A percentile compares a stretch with the other conserved stretches of the same genome.
These are phyloP conservation scores for Neurospora hispaniola DNA, from an alignment of 495 filamentous ascomycete genomes.

Conservation along the genomic window DNA sequence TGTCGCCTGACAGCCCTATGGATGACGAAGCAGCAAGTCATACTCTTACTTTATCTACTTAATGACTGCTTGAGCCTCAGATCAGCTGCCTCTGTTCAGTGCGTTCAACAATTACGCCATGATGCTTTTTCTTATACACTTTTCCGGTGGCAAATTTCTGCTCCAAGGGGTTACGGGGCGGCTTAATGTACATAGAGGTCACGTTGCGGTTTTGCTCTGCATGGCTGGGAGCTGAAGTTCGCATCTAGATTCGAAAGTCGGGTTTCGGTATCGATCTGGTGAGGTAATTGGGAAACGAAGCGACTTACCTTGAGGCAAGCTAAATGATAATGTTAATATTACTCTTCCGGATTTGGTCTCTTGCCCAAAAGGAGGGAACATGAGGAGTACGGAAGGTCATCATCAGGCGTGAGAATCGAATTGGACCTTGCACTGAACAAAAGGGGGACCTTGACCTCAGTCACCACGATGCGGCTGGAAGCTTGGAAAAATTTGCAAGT, in stretches of 20 bases:
- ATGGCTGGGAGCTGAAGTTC: slow-evolving; percentile 43
- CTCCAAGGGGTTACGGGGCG: slow-evolving; percentile 22
- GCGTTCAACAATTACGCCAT: slow-evolving; percentile 2
- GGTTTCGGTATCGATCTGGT: slow-evolving; percentile 5
- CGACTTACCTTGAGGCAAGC: background rate
- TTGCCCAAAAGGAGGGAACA: background rate
- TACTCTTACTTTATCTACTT: background rate
- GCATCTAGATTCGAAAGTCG: slow-evolving; percentile 39
- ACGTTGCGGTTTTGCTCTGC: slow-evolving; percentile 40
- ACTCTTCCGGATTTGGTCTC: background rate
- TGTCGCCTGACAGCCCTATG: slow-evolving; percentile 2
- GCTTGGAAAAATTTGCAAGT: background rate
- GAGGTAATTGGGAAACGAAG: background rate
- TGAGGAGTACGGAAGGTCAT: background rate
- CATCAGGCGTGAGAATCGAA: background rate
- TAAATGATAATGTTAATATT: background rate
- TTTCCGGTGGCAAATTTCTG: slow-evolving; percentile 1
- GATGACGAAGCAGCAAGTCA: background rate
- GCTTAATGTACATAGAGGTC: slow-evolving; percentile 37
- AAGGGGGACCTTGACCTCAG: background rate
- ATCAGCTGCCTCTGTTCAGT: background rate
- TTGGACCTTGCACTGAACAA: background rate
- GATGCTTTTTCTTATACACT: slow-evolving; percentile 2
- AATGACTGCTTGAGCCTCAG: background rate
- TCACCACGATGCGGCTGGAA: background rate